Base-by-base conservation (phyloP, 768 basidiomycete species). In the Rhizopogon vulgaris region DNA sequence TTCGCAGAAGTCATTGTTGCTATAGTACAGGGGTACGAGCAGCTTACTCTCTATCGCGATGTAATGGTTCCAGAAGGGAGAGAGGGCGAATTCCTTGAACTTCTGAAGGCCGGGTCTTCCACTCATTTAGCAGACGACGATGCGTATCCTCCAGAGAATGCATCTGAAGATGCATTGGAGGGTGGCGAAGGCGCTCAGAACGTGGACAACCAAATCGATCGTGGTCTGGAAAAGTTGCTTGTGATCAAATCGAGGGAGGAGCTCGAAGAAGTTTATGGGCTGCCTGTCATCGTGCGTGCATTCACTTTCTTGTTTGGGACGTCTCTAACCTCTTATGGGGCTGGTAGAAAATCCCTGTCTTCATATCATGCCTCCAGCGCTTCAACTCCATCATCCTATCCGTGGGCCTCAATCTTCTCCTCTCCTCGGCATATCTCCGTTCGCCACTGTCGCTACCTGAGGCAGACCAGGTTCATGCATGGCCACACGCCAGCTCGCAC, bases 361-460 rank as follows among this genome's bases (percentile, higher is more conserved):
- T 91, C 62, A 77, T 93, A 17, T 80, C 84, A 7, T 85, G 83
- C 60, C 73, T 93, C 49, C 86, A 90, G 63, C 79, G 89, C 49
- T 69, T 90, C 54, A 88, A 89, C 64, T 77, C 84, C 4, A 76
- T 90, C 54, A 64, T 91, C 6, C 77, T 88, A 49, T 80, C 85
- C 11, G 63, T 90, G 15, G 88, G 87, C 8, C 71, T 83, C 42
- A 82, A 76, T 37, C 67, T 68, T 27, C 60, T 68, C 28, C 56
- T 87, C 37, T 76, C 83, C 10, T 75, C 79, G 25, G 76, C 80
- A 24, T 85, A 85, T 61, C 77, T 87, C 56, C 75, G 75, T 49
- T 79, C 80, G 2, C 66, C 81, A 1, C 61, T 82, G 25, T 74
- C 76, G 9, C 58, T 66, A 48, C 61, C 60, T 45, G 46, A 46